Evolutionary conservation across 1,284 basidiomycete genomes (phyloP).

Genomic region (Cutaneotrichosporon mucoides): DNA sequence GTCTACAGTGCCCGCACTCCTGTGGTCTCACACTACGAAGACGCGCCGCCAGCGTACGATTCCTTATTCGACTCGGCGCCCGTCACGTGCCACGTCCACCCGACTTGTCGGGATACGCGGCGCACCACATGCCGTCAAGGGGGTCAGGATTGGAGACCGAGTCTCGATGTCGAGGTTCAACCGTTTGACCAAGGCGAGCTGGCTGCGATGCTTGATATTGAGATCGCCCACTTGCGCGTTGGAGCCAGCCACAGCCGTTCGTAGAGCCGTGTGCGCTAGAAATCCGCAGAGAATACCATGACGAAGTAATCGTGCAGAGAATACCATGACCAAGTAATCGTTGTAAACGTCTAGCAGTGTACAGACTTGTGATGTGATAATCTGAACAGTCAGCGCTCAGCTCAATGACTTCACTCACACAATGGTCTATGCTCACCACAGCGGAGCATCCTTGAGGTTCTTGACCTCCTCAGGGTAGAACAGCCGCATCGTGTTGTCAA

Average conservation of each 20-base stretch:
- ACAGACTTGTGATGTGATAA: no score
- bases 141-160: no score
- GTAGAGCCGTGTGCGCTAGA: background rate
- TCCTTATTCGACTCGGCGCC: background rate
- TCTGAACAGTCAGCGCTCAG: no score
- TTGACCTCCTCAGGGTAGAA: conserved; percentile 51
- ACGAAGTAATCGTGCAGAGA: background rate
- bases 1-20: no score
- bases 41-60: background rate
- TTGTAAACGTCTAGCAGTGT: no score
- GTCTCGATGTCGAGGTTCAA: no score
- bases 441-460: background rate
- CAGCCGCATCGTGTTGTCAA: conserved; percentile 63
- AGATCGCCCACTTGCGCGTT: background rate
- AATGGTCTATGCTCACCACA: background rate
- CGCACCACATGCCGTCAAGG: no score
- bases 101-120: no score
- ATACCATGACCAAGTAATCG: no score
- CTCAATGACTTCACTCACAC: background rate
- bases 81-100: no score
- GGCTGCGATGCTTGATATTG: background rate
- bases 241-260: background rate
- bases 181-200: background rate
- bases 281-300: background rate
- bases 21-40: background rate